phyloP scores from a whole-genome alignment of 441 rosid species.

The Manihot esculenta region DNA sequence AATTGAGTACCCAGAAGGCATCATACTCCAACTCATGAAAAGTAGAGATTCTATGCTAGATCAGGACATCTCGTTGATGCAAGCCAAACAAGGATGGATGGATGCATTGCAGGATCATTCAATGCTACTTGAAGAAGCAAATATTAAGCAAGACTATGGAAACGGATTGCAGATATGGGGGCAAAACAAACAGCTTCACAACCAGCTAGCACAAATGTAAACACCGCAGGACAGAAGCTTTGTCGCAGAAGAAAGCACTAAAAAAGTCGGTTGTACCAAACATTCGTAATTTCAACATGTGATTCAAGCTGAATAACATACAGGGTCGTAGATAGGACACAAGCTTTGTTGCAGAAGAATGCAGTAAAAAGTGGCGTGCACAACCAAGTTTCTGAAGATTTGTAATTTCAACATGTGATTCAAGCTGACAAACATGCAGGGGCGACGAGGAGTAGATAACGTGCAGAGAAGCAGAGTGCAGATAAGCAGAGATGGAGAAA shows the following conservation, averaged over 20 bases:
- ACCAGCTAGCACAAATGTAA: conserved; percentile 29
- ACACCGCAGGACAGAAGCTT: conserved; percentile 24
- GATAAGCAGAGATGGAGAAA: conserved; percentile 53
- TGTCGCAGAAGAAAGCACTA: conserved; percentile 36
- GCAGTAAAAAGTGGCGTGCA: conserved; percentile 19
- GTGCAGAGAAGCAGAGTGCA: conserved; percentile 58
- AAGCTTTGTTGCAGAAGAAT: conserved; percentile 41
- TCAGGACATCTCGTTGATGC: conserved; percentile 10
- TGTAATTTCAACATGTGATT: conserved; percentile 34
- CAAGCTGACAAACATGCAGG: conserved; percentile 37
- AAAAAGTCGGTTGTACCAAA: conserved; percentile 17
- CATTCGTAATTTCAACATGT: conserved; percentile 33
- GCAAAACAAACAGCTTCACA: conserved; percentile 30
- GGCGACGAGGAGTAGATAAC: conserved; percentile 30
- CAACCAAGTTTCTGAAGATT: conserved; percentile 25
- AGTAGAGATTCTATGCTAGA: conserved; percentile 10
- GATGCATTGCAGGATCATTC: conserved; percentile 25
- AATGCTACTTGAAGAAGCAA: conserved; percentile 12
- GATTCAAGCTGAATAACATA: conserved; percentile 34
- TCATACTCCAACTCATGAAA: background rate
- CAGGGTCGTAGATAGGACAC: conserved; percentile 22
- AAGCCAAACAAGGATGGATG: conserved; percentile 2
- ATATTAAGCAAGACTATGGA: conserved; percentile 12
- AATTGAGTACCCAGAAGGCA: background rate
- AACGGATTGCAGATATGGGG: conserved; percentile 29